These are phyloP conservation scores for Heracleum sosnowskyi DNA, from an alignment of 129 eudicot species.

Conservation along the genomic window DNA sequence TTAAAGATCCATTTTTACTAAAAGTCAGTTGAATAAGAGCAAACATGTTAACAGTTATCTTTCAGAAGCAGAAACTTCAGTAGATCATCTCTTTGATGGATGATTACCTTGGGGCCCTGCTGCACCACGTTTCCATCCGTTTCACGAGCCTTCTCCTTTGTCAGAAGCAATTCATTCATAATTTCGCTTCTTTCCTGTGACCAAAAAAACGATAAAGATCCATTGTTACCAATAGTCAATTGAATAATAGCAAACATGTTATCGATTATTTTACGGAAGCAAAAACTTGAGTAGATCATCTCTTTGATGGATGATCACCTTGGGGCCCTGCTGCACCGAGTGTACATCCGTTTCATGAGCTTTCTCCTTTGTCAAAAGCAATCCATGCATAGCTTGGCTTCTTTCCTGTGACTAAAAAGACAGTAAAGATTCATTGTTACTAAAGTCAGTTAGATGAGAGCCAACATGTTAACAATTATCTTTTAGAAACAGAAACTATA, in stretches of 20 bases:
- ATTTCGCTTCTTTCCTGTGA: conserved; percentile 19
- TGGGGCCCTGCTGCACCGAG: conserved; percentile 58
- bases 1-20: conserved; percentile 29
- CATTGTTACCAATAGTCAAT: conserved; percentile 24
- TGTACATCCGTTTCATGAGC: conserved; percentile 85
- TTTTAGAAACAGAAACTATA: neutral
- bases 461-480: neutral
- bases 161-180: conserved; percentile 36
- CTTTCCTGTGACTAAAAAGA: neutral
- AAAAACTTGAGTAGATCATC: neutral
- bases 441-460: neutral
- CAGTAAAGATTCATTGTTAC: conserved; percentile 30
- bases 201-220: conserved; percentile 9
- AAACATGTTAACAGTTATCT: neutral
- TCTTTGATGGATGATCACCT: neutral
- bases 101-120: conserved; percentile 32
- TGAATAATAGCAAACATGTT: neutral
- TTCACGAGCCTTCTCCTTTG: conserved; percentile 78
- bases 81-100: neutral
- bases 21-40: neutral
- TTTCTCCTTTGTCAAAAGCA: conserved; percentile 64
- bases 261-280: neutral
- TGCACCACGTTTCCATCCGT: conserved; percentile 84
- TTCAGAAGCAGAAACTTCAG: neutral
- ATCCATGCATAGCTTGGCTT: conserved; percentile 20